Conservation (phyloP, 2,329 filamentous ascomycete species). For the Fonsecaea erecta region DNA sequence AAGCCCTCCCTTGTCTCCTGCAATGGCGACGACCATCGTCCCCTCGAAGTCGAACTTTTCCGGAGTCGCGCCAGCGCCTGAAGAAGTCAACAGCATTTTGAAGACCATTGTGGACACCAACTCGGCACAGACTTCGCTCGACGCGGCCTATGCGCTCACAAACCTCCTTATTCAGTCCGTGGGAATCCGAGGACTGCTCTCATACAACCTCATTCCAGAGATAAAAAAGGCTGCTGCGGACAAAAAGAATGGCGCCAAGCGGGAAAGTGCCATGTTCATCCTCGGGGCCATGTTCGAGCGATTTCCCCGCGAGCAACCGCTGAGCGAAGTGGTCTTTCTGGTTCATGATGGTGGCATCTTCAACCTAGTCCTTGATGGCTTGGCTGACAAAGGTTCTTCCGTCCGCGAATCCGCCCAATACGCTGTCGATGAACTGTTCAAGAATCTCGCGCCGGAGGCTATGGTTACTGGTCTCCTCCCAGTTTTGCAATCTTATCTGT, state of each 20-base stretch:
- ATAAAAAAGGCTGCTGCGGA: slow-evolving; percentile 80
- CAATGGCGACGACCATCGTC: slow-evolving; percentile 49
- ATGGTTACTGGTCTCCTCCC: slow-evolving; percentile 83
- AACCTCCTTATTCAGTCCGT: slow-evolving; percentile 68
- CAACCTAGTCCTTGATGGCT: slow-evolving; percentile 74
- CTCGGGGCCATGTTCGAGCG: slow-evolving; percentile 92
- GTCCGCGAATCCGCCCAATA: slow-evolving; percentile 93
- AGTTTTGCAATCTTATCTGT: slow-evolving; percentile 73
- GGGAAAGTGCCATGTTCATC: slow-evolving; percentile 93
- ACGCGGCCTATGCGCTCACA: slow-evolving; percentile 68
- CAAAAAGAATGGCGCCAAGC: slow-evolving; percentile 85
- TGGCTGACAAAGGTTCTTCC: slow-evolving; percentile 86
- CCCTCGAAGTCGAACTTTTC: slow-evolving; percentile 51
- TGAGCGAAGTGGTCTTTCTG: slow-evolving; percentile 81
- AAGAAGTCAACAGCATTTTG: slow-evolving; percentile 69
- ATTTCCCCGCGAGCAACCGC: slow-evolving; percentile 74
- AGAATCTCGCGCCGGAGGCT: slow-evolving; percentile 77
- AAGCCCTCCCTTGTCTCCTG: slow-evolving; percentile 30
- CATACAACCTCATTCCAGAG: slow-evolving; percentile 66
- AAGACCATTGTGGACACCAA: slow-evolving; percentile 71
- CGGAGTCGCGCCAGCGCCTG: slow-evolving; percentile 61
- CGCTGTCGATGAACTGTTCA: slow-evolving; percentile 86
- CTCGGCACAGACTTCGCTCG: slow-evolving; percentile 70
- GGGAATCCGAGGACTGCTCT: slow-evolving; percentile 65
- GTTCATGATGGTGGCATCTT: slow-evolving; percentile 79